Conservation (phyloP, 1,139 yeast species). For the Geotrichum restrictum region DNA sequence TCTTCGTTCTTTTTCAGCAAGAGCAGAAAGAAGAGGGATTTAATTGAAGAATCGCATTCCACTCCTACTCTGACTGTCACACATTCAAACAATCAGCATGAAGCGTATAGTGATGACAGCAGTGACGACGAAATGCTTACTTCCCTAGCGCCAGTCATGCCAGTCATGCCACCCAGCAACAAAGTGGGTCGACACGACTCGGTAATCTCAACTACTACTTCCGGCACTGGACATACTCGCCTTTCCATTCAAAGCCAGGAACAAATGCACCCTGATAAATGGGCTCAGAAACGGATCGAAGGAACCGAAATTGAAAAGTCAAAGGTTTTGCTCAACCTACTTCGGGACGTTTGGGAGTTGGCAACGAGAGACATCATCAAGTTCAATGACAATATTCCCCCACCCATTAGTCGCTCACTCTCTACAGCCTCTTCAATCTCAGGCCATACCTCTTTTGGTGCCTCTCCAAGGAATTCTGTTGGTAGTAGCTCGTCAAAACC, state of each 20-base stretch:
- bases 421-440: slow-evolving; percentile 9
- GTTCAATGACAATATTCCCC: neutral
- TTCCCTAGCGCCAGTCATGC: slow-evolving; percentile 29
- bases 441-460: neutral
- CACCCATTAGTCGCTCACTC: slow-evolving; percentile 4
- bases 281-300: slow-evolving; percentile 28
- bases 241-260: neutral
- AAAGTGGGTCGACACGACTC: neutral
- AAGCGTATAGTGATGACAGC: slow-evolving; percentile 24
- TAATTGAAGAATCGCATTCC: neutral
- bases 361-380: slow-evolving; percentile 17
- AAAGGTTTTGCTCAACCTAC: slow-evolving; percentile 26
- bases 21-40: neutral
- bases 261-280: slow-evolving; percentile 22
- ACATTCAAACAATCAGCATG: neutral
- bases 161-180: slow-evolving; percentile 21
- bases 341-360: slow-evolving; percentile 30
- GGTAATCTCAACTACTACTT: neutral
- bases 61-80: neutral
- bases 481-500: neutral
- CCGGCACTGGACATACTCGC: no score
- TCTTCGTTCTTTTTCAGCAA: slow-evolving; percentile 5
- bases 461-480: slow-evolving; percentile 1
- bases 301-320: slow-evolving; percentile 26
- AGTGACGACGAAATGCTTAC: slow-evolving; percentile 31